Conservation (phyloP, 176 grass and related monocot species). For the Dendrocalamus sinicus region DNA sequence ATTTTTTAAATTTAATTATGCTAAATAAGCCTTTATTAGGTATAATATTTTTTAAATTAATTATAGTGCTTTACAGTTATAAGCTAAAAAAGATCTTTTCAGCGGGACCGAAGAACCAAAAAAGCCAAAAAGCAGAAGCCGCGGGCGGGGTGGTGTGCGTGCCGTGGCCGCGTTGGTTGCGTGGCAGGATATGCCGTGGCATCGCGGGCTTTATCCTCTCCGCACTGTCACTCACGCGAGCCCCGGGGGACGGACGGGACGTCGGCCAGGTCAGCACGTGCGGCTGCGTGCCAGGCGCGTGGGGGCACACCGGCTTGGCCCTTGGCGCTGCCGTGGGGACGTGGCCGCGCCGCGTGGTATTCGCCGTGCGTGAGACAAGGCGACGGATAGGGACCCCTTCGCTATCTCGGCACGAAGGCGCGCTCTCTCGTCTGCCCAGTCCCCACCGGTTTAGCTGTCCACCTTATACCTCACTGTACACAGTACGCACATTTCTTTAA, state of each 20-base stretch:
- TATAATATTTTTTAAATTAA: no score
- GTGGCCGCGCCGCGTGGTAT: background rate
- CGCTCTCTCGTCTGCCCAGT: background rate
- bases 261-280: constrained; percentile 45
- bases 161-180: background rate
- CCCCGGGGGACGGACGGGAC: background rate
- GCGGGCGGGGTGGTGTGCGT: background rate
- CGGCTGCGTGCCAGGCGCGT: constrained; percentile 16
- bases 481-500: background rate
- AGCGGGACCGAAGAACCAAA: no score
- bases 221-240: constrained; percentile 1
- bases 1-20: no score
- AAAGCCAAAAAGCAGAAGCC: background rate
- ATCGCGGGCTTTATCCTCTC: constrained; percentile 33
- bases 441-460: background rate
- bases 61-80: no score
- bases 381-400: constrained; percentile 17
- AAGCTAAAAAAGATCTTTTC: no score
- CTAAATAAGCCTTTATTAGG: no score
- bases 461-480: background rate
- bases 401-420: background rate
- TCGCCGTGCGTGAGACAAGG: background rate
- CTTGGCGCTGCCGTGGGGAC: constrained; percentile 44
- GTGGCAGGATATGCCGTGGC: constrained; percentile 43
- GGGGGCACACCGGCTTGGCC: constrained; percentile 18